Evolutionary conservation across 495 filamentous ascomycete genomes (phyloP), one percentile per base, ranked within the genome.

Genomic region (Penicillium simplicissimum): DNA sequence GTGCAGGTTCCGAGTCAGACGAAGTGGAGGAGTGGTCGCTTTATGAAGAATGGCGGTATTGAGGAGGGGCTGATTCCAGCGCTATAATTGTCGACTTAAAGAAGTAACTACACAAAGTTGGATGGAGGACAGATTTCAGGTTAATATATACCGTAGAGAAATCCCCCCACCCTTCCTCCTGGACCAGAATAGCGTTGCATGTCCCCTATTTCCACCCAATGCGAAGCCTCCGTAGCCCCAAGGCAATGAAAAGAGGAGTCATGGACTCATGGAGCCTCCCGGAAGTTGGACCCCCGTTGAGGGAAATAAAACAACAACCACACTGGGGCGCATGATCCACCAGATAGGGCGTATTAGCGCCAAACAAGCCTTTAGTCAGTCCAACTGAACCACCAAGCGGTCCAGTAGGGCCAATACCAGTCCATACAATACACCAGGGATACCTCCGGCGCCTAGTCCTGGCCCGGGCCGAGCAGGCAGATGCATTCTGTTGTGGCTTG

Each of bases 391-490:
- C 25, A 53, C 6, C 5, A 28, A 31, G 31, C 13, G 8, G 1
- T 21, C 8, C 5, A 19, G 10, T 43, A 45, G n/a, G 8, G 2
- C 21, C 19, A n/a, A 42, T 42, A 17, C 37, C 4, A 31, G 38
- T 19, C n/a, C 8, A 9, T 42, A 42, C n/a, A 47, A 45, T 45
- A 31, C 15, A n/a, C 28, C 34, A n/a, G 9, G 33, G 34, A 47
- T 15, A 58, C 33, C 33, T 38, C 37, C 55, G 56, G 45, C 33
- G 37, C 25, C 43, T 52, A 34, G 33, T 43, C 43, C n/a, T 35
- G 21, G 45, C 35, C 35, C 40, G 31, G 31, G 42, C 42, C 48
- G 53, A 63, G 49, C 64, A 69, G 64, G 67, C 67, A 69, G 67
- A 68, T 65, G 56, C 64, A 40, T 64, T 64, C 35, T 37, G n/a